Conservation (phyloP, 805 yeast genomes). For the Clavispora santaluciae region DNA sequence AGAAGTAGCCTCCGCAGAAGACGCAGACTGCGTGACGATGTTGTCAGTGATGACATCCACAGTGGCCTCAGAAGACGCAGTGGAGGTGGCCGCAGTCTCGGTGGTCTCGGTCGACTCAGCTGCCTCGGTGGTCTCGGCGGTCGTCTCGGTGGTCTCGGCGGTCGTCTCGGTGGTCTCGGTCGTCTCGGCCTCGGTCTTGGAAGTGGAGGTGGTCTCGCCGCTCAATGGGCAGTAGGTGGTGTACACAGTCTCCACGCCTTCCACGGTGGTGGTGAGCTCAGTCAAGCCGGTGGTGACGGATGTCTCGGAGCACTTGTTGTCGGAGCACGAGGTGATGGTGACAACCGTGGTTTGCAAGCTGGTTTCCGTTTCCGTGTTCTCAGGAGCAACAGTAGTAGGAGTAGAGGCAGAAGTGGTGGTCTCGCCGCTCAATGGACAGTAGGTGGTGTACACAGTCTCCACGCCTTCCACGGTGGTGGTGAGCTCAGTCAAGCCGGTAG, state of each 20-base stretch:
- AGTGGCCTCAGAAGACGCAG: constrained; percentile 13
- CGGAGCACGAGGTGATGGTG: constrained; percentile 27
- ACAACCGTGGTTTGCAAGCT: constrained; percentile 12
- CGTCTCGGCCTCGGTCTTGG: constrained; percentile 3
- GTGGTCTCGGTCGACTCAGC: not conserved
- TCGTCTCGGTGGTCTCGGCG: constrained; percentile 2
- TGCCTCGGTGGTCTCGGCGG: not conserved
- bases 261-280: constrained; percentile 27
- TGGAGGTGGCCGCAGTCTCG: not conserved
- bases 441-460: constrained; percentile 15
- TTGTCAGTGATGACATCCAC: constrained; percentile 40
- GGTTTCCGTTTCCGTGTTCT: not conserved
- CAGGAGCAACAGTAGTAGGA: not conserved
- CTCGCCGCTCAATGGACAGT: constrained; percentile 17
- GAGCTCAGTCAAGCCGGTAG: constrained; percentile 13
- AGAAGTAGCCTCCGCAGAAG: constrained; percentile 7
- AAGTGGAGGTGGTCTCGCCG: constrained; percentile 4
- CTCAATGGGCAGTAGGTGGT: constrained; percentile 35
- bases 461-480: constrained; percentile 10
- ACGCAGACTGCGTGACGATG: constrained; percentile 31
- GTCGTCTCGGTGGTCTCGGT: constrained; percentile 1
- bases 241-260: constrained; percentile 34
- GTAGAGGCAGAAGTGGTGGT: constrained; percentile 1
- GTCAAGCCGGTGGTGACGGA: constrained; percentile 21
- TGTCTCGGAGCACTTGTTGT: constrained; percentile 21